Evolutionary conservation across 768 basidiomycete species (phyloP).

Genomic region (Baorangia bicolor): DNA sequence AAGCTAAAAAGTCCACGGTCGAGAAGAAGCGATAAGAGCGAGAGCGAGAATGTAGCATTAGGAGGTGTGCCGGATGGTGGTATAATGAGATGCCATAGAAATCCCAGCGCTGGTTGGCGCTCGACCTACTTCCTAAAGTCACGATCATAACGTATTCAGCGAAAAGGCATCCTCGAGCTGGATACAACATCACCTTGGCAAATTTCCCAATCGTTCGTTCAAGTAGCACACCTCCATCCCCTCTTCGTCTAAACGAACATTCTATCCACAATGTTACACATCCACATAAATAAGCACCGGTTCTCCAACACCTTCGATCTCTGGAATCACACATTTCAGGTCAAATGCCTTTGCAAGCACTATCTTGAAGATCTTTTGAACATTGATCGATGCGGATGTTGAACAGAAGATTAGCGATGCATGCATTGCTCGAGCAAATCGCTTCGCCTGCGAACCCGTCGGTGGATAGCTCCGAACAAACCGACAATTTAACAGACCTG

Average conservation of each 20-base stretch:
- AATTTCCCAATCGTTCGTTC: constrained; percentile 11
- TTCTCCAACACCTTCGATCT: constrained; percentile 96
- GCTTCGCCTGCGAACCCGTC: constrained; percentile 67
- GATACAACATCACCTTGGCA: constrained; percentile 32
- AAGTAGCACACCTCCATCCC: constrained; percentile 14
- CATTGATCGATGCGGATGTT: constrained; percentile 97
- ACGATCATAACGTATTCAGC: constrained; percentile 21
- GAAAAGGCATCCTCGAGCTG: constrained; percentile 14
- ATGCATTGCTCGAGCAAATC: constrained; percentile 99
- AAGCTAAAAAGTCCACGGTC: constrained; percentile 15
- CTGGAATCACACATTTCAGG: constrained; percentile 97
- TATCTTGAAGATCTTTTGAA: constrained; percentile 99
- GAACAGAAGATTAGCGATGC: constrained; percentile 99
- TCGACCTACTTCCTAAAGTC: constrained; percentile 19
- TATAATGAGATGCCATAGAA: constrained; percentile 23
- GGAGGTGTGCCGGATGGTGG: constrained; percentile 10
- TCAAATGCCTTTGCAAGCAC: constrained; percentile 97
- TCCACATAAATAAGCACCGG: constrained; percentile 94
- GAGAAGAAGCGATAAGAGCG: constrained; percentile 12
- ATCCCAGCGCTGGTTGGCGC: constrained; percentile 10
- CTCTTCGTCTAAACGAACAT: constrained; percentile 19
- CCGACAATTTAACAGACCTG: constrained; percentile 54
- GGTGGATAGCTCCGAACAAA: constrained; percentile 5
- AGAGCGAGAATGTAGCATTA: not conserved
- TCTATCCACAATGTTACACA: constrained; percentile 36